Conservation (phyloP, 805 yeast species). For the Wickerhamiella azymoides region DNA sequence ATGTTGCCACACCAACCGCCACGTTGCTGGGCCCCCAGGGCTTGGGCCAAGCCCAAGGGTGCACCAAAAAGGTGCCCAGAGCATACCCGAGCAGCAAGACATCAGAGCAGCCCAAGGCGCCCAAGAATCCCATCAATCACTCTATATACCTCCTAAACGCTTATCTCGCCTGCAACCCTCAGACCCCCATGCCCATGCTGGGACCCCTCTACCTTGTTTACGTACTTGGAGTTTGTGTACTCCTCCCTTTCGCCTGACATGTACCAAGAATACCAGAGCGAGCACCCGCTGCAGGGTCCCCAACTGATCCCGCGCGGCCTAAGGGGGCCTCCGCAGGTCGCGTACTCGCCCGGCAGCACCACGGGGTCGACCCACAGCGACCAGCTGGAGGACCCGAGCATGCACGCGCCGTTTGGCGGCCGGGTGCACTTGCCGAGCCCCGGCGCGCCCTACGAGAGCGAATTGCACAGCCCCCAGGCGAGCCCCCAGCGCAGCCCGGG, state of each 20-base stretch:
- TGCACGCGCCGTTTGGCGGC: constrained; percentile 8
- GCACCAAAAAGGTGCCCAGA: no score
- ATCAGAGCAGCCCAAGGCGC: no score
- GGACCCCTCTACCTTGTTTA: background rate
- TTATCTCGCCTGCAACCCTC: no score
- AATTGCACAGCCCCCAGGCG: constrained; percentile 5
- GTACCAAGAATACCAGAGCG: constrained; percentile 1
- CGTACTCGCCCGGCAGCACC: constrained; percentile 2
- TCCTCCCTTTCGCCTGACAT: background rate
- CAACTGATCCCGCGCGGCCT: constrained; percentile 2
- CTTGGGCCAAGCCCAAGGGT: no score
- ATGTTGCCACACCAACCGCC: no score
- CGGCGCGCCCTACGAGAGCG: constrained; percentile 1
- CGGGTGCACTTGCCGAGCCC: constrained; percentile 6
- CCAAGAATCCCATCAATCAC: no score
- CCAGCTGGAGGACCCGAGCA: constrained; percentile 6
- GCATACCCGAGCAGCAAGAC: no score
- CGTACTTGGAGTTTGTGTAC: background rate
- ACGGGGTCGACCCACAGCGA: constrained; percentile 3
- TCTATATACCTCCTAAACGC: no score
- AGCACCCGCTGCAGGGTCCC: constrained; percentile 4
- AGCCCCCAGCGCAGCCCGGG: constrained; percentile 8
- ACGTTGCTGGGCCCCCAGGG: no score
- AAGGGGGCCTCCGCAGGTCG: constrained; percentile 3
- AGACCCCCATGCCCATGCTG: no score